A percentile compares a stretch with the other conserved stretches of the same genome.
Conservation (phyloP, 305 asterid genomes). For the Andrographis paniculata region DNA sequence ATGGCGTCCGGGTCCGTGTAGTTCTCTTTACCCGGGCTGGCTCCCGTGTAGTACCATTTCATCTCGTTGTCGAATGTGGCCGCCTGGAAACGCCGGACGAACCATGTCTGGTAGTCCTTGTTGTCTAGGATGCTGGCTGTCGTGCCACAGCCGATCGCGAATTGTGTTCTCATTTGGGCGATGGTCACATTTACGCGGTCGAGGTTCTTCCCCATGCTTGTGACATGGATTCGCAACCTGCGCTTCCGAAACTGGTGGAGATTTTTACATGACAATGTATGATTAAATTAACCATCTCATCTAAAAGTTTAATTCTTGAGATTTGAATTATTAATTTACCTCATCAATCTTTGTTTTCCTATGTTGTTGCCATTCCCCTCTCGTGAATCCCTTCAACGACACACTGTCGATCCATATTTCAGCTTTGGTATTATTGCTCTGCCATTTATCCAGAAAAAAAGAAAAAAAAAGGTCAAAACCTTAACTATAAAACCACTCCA, state of each 20-base stretch:
- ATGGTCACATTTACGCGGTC: slow-evolving; percentile 30
- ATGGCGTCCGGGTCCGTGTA: slow-evolving; percentile 47
- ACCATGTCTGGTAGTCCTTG: slow-evolving; percentile 42
- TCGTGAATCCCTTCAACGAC: slow-evolving; percentile 40
- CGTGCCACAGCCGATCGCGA: slow-evolving; percentile 33
- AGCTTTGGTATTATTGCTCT: slow-evolving; percentile 27
- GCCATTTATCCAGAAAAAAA: background rate
- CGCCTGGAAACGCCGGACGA: slow-evolving; percentile 39
- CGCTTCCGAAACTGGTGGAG: slow-evolving; percentile 45
- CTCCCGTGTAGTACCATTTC: slow-evolving; percentile 53
- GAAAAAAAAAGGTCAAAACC: background rate
- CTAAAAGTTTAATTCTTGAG: too few relatives aligned
- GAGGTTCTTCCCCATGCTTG: slow-evolving; percentile 22
- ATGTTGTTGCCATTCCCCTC: slow-evolving; percentile 34
- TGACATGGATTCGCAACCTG: slow-evolving; percentile 28
- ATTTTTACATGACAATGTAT: too few relatives aligned
- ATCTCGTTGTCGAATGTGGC: slow-evolving; percentile 43
- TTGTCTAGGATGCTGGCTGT: slow-evolving; percentile 23
- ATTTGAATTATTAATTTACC: too few relatives aligned
- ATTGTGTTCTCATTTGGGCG: slow-evolving; percentile 31
- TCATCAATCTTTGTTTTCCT: slow-evolving; percentile 27
- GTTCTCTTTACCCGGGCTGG: slow-evolving; percentile 23
- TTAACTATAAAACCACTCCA: background rate
- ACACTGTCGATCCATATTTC: slow-evolving; percentile 49
- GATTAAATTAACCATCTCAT: too few relatives aligned